These are phyloP conservation scores for Crucibulum laeve DNA, from an alignment of 768 basidiomycete genomes.

Conservation along the genomic window DNA sequence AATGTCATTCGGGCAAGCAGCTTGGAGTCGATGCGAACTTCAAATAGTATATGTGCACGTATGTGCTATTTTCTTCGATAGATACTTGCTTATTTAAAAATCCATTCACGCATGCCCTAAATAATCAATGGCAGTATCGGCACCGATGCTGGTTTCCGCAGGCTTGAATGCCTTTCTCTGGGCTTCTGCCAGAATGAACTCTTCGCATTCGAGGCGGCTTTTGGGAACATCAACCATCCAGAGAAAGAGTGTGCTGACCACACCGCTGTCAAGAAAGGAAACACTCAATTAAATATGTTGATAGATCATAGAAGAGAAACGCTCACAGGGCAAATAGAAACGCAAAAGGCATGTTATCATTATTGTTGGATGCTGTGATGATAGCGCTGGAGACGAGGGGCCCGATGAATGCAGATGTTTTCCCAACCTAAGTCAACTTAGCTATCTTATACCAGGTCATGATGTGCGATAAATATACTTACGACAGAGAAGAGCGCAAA, in stretches of 20 bases:
- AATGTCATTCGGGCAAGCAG: too few relatives aligned
- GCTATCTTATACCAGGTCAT: not conserved
- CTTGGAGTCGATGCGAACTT: too few relatives aligned
- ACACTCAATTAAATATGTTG: constrained; percentile 1
- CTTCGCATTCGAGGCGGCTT: constrained; percentile 59
- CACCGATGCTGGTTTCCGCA: not conserved
- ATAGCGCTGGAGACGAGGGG: constrained; percentile 74
- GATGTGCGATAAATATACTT: constrained; percentile 8
- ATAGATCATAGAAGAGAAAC: not conserved
- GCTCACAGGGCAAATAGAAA: constrained; percentile 68
- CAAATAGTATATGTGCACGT: too few relatives aligned
- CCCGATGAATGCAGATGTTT: constrained; percentile 75
- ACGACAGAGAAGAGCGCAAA: constrained; percentile 75
- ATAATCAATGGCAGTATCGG: not conserved
- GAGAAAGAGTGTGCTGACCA: constrained; percentile 52
- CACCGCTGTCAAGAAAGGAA: constrained; percentile 32
- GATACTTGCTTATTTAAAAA: too few relatives aligned
- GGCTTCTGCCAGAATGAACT: constrained; percentile 53
- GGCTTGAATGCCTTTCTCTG: constrained; percentile 17
- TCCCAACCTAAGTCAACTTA: constrained; percentile 45
- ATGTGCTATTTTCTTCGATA: too few relatives aligned
- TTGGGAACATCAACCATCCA: constrained; percentile 62
- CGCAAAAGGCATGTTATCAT: constrained; percentile 73
- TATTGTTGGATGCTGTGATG: constrained; percentile 62
- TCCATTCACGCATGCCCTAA: too few relatives aligned